Percentiles rank a stretch among this genome's conserved stretches.
phyloP scores from a whole-genome alignment of 2,329 filamentous ascomycete genomes.

The Cercospora citrullina region DNA sequence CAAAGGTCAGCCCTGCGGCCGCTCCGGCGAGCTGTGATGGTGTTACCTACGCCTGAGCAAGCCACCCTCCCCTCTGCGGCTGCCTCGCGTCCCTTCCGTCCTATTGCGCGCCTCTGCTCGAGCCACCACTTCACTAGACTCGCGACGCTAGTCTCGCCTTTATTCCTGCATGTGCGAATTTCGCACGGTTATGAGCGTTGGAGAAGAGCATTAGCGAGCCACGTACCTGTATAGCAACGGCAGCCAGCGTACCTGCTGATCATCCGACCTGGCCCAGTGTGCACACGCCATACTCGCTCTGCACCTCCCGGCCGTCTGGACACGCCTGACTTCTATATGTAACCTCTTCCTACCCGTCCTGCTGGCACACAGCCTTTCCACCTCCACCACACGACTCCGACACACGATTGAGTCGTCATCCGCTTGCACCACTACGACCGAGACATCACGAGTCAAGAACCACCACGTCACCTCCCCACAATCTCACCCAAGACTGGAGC shows the following conservation, averaged over 20 bases:
- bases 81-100: background rate
- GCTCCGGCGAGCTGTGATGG: background rate
- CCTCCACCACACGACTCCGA: background rate
- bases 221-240: background rate
- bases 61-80: conserved; percentile 9
- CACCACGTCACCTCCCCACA: conserved; percentile 10
- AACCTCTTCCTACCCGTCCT: background rate
- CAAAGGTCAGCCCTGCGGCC: conserved; percentile 8
- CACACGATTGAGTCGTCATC: background rate
- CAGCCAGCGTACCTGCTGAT: background rate
- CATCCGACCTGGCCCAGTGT: background rate
- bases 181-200: conserved; percentile 6
- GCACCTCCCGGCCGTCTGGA: background rate
- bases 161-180: background rate
- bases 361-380: background rate
- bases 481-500: background rate
- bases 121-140: background rate
- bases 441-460: conserved; percentile 1
- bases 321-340: background rate
- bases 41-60: conserved; percentile 1
- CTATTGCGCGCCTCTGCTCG: background rate
- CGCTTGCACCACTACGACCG: background rate
- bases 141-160: conserved; percentile 5
- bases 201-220: background rate
- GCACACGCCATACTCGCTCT: background rate